Conservation (phyloP, 2,329 filamentous ascomycete genomes). For the Fusarium heterosporum region DNA sequence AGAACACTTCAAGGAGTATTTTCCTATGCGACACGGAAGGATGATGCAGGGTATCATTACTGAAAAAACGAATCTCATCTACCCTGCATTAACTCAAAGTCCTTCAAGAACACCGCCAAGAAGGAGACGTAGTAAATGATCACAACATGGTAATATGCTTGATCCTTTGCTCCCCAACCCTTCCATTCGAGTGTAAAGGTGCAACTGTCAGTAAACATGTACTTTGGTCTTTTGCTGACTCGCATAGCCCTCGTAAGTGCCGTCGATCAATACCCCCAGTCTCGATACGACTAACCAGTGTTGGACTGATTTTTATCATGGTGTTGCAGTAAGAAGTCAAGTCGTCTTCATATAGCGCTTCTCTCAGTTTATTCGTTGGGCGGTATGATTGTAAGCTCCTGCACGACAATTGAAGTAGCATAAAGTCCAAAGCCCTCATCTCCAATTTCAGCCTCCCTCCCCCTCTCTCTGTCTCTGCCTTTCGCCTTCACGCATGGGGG, state of each 20-base stretch:
- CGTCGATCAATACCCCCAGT: slow-evolving; percentile 7
- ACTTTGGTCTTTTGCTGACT: not conserved
- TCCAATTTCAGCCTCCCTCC: not conserved
- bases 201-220: not conserved
- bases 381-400: too few relatives aligned
- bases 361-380: too few relatives aligned
- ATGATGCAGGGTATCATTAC: slow-evolving; percentile 23
- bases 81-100: slow-evolving; percentile 16
- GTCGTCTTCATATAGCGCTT: not conserved
- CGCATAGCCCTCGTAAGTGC: slow-evolving; percentile 9
- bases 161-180: too few relatives aligned
- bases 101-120: not conserved
- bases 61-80: slow-evolving; percentile 1
- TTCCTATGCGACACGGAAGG: not conserved
- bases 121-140: not conserved
- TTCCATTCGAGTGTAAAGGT: not conserved
- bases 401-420: not conserved
- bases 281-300: slow-evolving; percentile 1
- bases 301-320: not conserved
- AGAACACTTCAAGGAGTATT: not conserved
- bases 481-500: not conserved
- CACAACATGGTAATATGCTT: too few relatives aligned
- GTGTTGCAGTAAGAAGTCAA: not conserved
- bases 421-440: not conserved
- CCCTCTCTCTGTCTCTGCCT: not conserved